A percentile compares a stretch with the other conserved stretches of the same genome.
These are phyloP conservation scores for Colletotrichum costaricense DNA, from an alignment of 2,329 filamentous ascomycete species.

Conservation along the genomic window DNA sequence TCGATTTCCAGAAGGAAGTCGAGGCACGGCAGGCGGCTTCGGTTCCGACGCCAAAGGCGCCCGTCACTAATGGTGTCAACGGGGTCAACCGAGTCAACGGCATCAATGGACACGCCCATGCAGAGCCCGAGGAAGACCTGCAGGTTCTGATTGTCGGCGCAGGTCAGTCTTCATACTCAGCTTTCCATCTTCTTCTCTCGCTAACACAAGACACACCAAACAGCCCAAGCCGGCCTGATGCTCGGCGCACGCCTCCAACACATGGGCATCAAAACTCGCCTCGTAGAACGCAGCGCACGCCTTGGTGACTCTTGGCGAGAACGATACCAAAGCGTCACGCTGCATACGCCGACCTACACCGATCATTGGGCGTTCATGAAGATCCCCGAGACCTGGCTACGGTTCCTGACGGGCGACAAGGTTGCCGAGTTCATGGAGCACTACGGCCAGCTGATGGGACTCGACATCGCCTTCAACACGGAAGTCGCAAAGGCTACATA, in stretches of 20 bases:
- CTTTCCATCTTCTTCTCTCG: background rate
- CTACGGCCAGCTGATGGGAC: slow-evolving; percentile 59
- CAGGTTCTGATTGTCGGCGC: slow-evolving; percentile 53
- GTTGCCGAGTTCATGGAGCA: slow-evolving; percentile 60
- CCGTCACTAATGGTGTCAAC: background rate
- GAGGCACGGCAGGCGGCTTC: background rate
- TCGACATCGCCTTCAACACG: slow-evolving; percentile 57
- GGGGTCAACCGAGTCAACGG: slow-evolving; percentile 28
- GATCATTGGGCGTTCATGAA: slow-evolving; percentile 41
- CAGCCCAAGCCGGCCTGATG: slow-evolving; percentile 55
- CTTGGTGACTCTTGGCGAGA: slow-evolving; percentile 63
- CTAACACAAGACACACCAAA: background rate
- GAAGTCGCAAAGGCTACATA: slow-evolving; percentile 51
- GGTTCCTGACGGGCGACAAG: slow-evolving; percentile 56
- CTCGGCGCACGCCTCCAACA: slow-evolving; percentile 46
- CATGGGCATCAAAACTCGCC: slow-evolving; percentile 44
- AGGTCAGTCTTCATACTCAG: slow-evolving; percentile 38
- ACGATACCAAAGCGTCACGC: slow-evolving; percentile 51
- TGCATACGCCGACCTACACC: slow-evolving; percentile 40
- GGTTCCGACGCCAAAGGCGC: background rate
- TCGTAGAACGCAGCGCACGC: slow-evolving; percentile 56
- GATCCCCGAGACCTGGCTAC: slow-evolving; percentile 40
- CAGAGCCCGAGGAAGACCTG: slow-evolving; percentile 41
- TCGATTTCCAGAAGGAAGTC: slow-evolving; percentile 37
- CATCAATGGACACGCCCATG: slow-evolving; percentile 44